Percentiles rank a stretch among this genome's conserved stretches.
phyloP scores from a whole-genome alignment of 345 rosid species.

The Isatis tinctoria region DNA sequence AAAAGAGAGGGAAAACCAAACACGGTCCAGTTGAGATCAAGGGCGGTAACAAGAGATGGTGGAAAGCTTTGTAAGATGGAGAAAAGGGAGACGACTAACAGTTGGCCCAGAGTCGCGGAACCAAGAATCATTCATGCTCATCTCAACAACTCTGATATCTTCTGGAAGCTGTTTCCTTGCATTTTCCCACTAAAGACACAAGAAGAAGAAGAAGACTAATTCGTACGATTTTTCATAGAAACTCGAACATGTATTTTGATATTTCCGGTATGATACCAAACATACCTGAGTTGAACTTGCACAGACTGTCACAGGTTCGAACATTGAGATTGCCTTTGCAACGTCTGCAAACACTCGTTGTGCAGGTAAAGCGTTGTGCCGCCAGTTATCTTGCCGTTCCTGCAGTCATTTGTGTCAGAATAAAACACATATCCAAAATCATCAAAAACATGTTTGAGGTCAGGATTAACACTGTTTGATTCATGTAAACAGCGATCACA shows the following conservation, averaged over 20 bases:
- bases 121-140: slow-evolving; percentile 98
- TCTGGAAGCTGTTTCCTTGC: slow-evolving; percentile 73
- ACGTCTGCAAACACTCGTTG: slow-evolving; percentile 58
- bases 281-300: slow-evolving; percentile 81
- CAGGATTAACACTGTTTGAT: background rate
- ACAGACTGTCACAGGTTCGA: slow-evolving; percentile 84
- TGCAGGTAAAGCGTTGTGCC: slow-evolving; percentile 57
- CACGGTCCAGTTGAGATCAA: background rate
- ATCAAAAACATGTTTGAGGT: background rate
- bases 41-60: background rate
- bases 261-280: background rate
- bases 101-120: slow-evolving; percentile 95
- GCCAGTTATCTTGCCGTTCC: slow-evolving; percentile 97
- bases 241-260: background rate
- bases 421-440: background rate
- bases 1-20: background rate
- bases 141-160: slow-evolving; percentile 73
- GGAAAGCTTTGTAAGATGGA: background rate
- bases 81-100: slow-evolving; percentile 40
- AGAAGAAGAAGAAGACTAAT: background rate
- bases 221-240: background rate
- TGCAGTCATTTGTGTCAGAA: slow-evolving; percentile 19
- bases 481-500: background rate
- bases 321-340: slow-evolving; percentile 74
- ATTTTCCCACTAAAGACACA: slow-evolving; percentile 59